phyloP scores from a whole-genome alignment of 805 yeast species.

The Komagataella kurtzmanii region DNA sequence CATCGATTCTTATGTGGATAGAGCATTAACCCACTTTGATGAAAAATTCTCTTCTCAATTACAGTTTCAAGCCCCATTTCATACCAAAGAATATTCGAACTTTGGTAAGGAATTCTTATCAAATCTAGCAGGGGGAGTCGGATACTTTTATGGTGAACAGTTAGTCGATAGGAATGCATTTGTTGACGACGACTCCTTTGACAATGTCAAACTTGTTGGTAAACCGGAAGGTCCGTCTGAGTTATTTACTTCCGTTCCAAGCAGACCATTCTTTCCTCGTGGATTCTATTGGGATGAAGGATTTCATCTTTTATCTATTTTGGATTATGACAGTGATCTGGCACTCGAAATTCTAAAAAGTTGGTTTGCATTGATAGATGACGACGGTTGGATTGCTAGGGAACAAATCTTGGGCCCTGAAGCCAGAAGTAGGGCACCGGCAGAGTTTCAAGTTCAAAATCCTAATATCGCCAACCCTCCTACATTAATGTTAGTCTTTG shows the following conservation, averaged over 20 bases:
- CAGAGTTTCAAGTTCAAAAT: slow-evolving; percentile 71
- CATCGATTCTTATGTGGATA: slow-evolving; percentile 21
- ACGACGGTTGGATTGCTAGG: slow-evolving; percentile 93
- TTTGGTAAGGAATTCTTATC: slow-evolving; percentile 77
- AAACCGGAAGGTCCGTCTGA: slow-evolving; percentile 64
- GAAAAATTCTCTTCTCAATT: slow-evolving; percentile 37
- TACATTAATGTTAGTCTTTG: slow-evolving; percentile 66
- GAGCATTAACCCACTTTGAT: slow-evolving; percentile 27
- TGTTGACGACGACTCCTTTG: slow-evolving; percentile 59
- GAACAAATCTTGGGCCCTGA: slow-evolving; percentile 91
- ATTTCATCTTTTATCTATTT: slow-evolving; percentile 73
- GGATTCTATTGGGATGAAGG: slow-evolving; percentile 99
- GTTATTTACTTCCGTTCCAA: slow-evolving; percentile 76
- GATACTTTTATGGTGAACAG: slow-evolving; percentile 77
- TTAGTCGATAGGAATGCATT: slow-evolving; percentile 62
- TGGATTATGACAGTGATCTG: slow-evolving; percentile 74
- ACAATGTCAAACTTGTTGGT: slow-evolving; percentile 33
- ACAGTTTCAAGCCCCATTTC: slow-evolving; percentile 41
- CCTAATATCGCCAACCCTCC: slow-evolving; percentile 94
- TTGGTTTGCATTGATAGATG: slow-evolving; percentile 81
- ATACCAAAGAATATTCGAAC: slow-evolving; percentile 21
- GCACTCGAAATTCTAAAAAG: slow-evolving; percentile 69
- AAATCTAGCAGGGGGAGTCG: slow-evolving; percentile 79
- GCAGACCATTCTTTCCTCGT: slow-evolving; percentile 88
- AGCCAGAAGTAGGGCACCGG: slow-evolving; percentile 79